Base-by-base conservation (phyloP, 148 eudicot species). In the Pharnaceum exiguum region DNA sequence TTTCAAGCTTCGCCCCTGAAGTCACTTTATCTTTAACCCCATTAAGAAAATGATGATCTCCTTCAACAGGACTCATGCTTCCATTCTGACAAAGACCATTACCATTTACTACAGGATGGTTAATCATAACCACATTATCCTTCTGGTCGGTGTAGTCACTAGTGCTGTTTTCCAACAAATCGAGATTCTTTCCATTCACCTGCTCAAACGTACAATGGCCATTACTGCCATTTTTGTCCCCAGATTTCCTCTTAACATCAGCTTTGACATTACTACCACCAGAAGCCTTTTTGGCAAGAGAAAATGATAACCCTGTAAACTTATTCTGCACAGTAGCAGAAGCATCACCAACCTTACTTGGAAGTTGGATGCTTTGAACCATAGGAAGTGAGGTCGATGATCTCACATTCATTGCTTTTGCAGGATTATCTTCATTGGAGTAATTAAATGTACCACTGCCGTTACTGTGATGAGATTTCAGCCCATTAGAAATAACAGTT, bases 401-500 rank as follows among this genome's bases (percentile, higher is more conserved):
- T 27, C 75, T 81, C 32, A 23, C 9, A 27, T 65, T 56, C 43
- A 63, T 48, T 51, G 70, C 37, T 59, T 71, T 79, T 5, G n/a
- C 50, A 29, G 67, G 60, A 60, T 25, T 21, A 60, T 30, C 62
- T 16, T 46, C 36, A 16, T 63, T 75, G 16, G 65, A 68, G 48
- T 45, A 51, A 63, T 57, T 71, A 40, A 64, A 46, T 35, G 58
- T 55, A 46, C 62, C 57, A 49, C 39, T 71, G 17, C 91, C 89
- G 44, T 81, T 83, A 46, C 67, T 59, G 39, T 63, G 69, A 52
- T 75, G 68, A 62, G 68, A 71, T 64, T 75, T 79, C 37, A 68
- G 60, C 61, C 84, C 90, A 63, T 82, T 86, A 53, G 81, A 61
- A 29, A 59, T 59, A 21, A 59, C 43, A 53, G 45, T 27, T 36